Evolutionary conservation across 371 early-diverging fungal species (phyloP).

Genomic region (Nematocida sp.): DNA sequence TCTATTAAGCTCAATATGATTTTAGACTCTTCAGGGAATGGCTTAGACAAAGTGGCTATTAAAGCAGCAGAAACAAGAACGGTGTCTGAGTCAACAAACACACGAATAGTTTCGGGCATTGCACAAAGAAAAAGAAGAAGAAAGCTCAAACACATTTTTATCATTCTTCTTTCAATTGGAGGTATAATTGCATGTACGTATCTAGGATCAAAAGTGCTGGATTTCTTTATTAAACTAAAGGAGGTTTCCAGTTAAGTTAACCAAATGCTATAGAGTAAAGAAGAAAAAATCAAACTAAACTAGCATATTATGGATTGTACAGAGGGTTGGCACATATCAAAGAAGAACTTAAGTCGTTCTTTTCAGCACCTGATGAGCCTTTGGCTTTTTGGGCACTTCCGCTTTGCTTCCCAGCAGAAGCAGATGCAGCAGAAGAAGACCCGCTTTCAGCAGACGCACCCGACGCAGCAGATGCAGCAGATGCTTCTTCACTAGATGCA

Average conservation of each 20-base stretch:
- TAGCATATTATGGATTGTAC: neutral
- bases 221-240: slow-evolving; percentile 20
- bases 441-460: neutral
- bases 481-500: neutral
- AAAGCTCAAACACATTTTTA: neutral
- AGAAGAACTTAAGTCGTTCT: neutral
- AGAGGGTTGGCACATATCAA: neutral
- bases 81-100: neutral
- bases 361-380: neutral
- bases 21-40: neutral
- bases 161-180: neutral
- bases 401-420: too few species aligned
- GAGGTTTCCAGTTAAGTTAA: neutral
- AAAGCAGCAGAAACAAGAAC: neutral
- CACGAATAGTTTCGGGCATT: neutral
- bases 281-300: neutral
- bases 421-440: neutral
- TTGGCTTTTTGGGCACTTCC: too few species aligned
- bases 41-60: neutral
- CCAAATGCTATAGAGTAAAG: slow-evolving; percentile 1
- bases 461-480: neutral
- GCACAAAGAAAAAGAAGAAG: slow-evolving; percentile 17
- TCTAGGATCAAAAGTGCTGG: slow-evolving; percentile 10
- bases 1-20: slow-evolving; percentile 5
- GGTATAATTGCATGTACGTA: neutral